phyloP scores from a whole-genome alignment of 139 green algal species.

The Chlorella sp. region DNA sequence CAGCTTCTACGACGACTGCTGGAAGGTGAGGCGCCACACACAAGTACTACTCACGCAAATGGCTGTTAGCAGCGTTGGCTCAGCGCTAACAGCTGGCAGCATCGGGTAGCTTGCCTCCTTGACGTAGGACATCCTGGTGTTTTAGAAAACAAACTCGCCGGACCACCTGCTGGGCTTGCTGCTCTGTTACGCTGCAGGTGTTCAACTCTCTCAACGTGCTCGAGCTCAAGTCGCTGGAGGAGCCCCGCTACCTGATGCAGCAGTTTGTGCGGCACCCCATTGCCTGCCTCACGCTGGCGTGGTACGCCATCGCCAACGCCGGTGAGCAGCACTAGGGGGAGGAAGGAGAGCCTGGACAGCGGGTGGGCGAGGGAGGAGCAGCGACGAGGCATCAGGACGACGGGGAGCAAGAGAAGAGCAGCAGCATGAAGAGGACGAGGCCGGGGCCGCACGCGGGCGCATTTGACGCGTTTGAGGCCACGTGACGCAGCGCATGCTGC shows the following conservation, averaged over 20 bases:
- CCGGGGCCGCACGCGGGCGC: not conserved
- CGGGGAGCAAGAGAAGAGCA: not conserved
- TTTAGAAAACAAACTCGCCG: not conserved
- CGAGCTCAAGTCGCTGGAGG: slow-evolving; percentile 92
- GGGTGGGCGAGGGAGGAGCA: too few relatives aligned
- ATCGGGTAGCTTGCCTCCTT: not conserved
- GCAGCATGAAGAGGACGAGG: not conserved
- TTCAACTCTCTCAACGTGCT: slow-evolving; percentile 84
- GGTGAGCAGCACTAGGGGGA: slow-evolving; percentile 43
- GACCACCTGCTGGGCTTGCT: not conserved
- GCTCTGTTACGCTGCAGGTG: slow-evolving; percentile 21
- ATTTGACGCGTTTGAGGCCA: not conserved
- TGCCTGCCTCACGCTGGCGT: slow-evolving; percentile 77
- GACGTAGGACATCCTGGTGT: not conserved
- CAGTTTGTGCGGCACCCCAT: slow-evolving; percentile 62
- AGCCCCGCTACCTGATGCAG: slow-evolving; percentile 83
- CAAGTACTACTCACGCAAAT: not conserved
- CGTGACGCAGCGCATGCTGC: not conserved
- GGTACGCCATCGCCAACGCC: slow-evolving; percentile 75
- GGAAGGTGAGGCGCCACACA: slow-evolving; percentile 33
- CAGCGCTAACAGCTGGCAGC: not conserved
- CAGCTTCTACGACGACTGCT: slow-evolving; percentile 92
- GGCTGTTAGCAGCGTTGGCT: not conserved
- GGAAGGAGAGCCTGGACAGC: too few relatives aligned
- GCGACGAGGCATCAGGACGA: not conserved